Evolutionary conservation across 768 basidiomycete genomes (phyloP).

Genomic region (Auricularia auricula-judae): DNA sequence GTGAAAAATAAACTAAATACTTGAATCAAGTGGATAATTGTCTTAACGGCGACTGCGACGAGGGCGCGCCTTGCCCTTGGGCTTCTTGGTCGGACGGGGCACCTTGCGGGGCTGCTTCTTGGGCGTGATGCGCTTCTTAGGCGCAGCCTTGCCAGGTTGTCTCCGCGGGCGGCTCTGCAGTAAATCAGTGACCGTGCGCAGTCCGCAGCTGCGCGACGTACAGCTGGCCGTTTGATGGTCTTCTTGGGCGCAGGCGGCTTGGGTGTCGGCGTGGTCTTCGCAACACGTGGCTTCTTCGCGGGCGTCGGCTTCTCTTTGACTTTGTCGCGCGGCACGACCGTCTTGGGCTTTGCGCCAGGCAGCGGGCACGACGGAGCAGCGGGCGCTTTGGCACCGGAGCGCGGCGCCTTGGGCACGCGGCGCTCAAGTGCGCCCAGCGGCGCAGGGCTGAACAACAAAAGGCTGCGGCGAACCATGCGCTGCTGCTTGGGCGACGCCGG

Average conservation of each 20-base stretch:
- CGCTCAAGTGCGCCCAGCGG: not conserved
- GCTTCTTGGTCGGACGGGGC: not conserved
- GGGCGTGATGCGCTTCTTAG: not conserved
- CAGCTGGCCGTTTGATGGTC: not conserved
- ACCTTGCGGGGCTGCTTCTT: not conserved
- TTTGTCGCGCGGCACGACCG: not conserved
- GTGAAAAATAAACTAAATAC: too few relatives aligned
- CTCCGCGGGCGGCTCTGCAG: not conserved
- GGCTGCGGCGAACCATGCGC: not conserved
- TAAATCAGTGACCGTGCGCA: not conserved
- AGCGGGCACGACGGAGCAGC: not conserved
- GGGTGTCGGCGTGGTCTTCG: not conserved
- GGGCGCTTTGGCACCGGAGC: not conserved
- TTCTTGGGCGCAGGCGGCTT: not conserved
- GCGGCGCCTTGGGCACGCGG: not conserved
- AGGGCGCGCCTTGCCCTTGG: not conserved
- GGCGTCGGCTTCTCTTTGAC: not conserved
- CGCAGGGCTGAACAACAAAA: not conserved
- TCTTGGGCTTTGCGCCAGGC: not conserved
- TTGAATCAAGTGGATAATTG: too few relatives aligned
- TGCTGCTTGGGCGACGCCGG: not conserved
- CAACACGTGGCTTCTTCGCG: not conserved
- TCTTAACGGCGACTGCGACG: not conserved
- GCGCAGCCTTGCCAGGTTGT: not conserved
- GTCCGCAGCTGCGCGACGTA: not conserved